phyloP scores from a whole-genome alignment of 1,139 yeast species.

The Geotrichum cucujoidarum region DNA sequence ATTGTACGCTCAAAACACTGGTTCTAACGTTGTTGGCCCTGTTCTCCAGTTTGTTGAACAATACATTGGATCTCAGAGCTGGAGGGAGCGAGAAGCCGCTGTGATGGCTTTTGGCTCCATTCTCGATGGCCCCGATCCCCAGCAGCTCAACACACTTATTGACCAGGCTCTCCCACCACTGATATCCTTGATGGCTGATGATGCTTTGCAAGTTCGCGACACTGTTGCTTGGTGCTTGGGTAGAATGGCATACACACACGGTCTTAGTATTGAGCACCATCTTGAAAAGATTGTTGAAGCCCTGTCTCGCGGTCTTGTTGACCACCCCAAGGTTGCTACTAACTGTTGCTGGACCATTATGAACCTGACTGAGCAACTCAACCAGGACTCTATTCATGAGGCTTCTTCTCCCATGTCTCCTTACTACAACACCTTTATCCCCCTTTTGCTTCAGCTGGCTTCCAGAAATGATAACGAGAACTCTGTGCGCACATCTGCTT shows the following conservation, averaged over 20 bases:
- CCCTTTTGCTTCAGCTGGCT: slow-evolving; percentile 64
- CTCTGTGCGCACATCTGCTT: slow-evolving; percentile 91
- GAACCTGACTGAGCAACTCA: slow-evolving; percentile 81
- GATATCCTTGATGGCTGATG: slow-evolving; percentile 65
- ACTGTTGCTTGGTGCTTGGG: slow-evolving; percentile 99
- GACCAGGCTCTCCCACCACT: slow-evolving; percentile 81
- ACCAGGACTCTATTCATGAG: slow-evolving; percentile 50
- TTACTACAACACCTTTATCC: slow-evolving; percentile 64
- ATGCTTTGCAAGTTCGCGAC: slow-evolving; percentile 80
- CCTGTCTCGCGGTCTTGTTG: slow-evolving; percentile 69
- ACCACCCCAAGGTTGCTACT: slow-evolving; percentile 87
- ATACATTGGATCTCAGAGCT: slow-evolving; percentile 54
- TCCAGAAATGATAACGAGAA: slow-evolving; percentile 74
- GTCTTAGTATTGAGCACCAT: slow-evolving; percentile 60
- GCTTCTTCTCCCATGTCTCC: slow-evolving; percentile 65
- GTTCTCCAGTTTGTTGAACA: slow-evolving; percentile 77
- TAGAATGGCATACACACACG: slow-evolving; percentile 85
- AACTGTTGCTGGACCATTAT: slow-evolving; percentile 97
- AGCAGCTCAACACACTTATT: slow-evolving; percentile 60
- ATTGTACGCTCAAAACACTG: slow-evolving; percentile 86
- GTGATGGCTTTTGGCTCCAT: slow-evolving; percentile 99
- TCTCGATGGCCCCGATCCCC: slow-evolving; percentile 87
- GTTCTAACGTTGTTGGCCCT: slow-evolving; percentile 78
- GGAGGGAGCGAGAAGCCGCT: slow-evolving; percentile 95
- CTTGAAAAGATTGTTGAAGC: slow-evolving; percentile 70